Evolutionary conservation across 176 grass and related monocot species (phyloP).

Genomic region (Hsuehochloa calcarea): DNA sequence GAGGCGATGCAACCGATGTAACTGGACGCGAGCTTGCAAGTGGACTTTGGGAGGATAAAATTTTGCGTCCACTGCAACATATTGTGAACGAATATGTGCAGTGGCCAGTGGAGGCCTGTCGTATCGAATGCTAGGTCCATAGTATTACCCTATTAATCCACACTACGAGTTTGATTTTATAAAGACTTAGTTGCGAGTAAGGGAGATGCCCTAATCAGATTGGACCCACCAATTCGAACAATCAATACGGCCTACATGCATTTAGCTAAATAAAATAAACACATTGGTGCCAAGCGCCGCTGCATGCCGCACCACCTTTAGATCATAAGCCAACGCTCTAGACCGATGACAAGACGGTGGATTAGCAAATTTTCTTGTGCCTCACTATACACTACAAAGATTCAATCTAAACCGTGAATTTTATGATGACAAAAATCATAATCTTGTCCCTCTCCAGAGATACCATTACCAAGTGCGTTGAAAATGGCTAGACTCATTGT

Average conservation of each 20-base stretch:
- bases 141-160: too few species aligned
- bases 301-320: background rate
- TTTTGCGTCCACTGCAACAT: too few species aligned
- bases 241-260: background rate
- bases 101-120: too few species aligned
- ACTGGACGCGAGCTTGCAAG: too few species aligned
- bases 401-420: background rate
- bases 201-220: background rate
- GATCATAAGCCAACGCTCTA: background rate
- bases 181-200: background rate
- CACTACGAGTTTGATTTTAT: background rate
- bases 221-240: background rate
- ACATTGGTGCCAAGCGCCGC: background rate
- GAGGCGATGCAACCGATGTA: too few species aligned
- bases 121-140: too few species aligned
- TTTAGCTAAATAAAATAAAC: background rate
- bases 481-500: slow-evolving; percentile 2
- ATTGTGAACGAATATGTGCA: too few species aligned
- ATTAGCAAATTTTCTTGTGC: background rate
- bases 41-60: too few species aligned
- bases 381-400: background rate
- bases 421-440: background rate
- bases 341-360: background rate
- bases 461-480: background rate
- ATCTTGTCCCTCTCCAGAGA: too few species aligned